Percentiles rank a stretch among this genome's conserved stretches.
Evolutionary conservation across 495 filamentous ascomycete genomes (phyloP).

Genomic region (Trichocladium uniseriatum): DNA sequence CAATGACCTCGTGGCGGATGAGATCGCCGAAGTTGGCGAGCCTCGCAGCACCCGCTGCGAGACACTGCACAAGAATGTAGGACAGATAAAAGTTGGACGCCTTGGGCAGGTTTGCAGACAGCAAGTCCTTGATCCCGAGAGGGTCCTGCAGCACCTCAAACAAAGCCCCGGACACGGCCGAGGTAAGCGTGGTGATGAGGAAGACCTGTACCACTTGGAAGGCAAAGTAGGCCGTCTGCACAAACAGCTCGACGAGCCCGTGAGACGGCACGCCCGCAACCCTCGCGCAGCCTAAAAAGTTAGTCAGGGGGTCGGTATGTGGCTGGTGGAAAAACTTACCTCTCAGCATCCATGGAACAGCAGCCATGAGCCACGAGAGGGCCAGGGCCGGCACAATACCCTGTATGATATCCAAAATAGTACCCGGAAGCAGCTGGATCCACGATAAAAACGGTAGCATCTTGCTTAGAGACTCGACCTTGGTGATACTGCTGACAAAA

Average conservation of each 20-base stretch:
- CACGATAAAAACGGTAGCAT: constrained; percentile 56
- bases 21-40: constrained; percentile 49
- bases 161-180: constrained; percentile 56
- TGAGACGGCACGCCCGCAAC: constrained; percentile 60
- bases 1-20: constrained; percentile 53
- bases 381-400: constrained; percentile 69
- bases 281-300: constrained; percentile 64
- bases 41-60: constrained; percentile 56
- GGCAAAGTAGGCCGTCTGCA: constrained; percentile 74
- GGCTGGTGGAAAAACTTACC: too few species aligned
- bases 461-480: constrained; percentile 58
- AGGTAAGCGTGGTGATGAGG: constrained; percentile 70
- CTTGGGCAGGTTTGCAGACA: constrained; percentile 65
- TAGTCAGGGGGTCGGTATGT: too few species aligned
- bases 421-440: constrained; percentile 54
- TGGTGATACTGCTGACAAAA: constrained; percentile 67
- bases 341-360: constrained; percentile 69
- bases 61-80: constrained; percentile 78
- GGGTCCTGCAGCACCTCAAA: constrained; percentile 54
- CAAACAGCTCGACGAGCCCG: constrained; percentile 64
- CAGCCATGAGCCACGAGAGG: constrained; percentile 68
- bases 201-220: constrained; percentile 93
- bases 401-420: constrained; percentile 63
- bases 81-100: constrained; percentile 87
- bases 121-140: constrained; percentile 44